Evolutionary conservation across 805 yeast species (phyloP), one percentile per base, ranked within the genome.

Genomic region (Isabelozyma rhagii): DNA sequence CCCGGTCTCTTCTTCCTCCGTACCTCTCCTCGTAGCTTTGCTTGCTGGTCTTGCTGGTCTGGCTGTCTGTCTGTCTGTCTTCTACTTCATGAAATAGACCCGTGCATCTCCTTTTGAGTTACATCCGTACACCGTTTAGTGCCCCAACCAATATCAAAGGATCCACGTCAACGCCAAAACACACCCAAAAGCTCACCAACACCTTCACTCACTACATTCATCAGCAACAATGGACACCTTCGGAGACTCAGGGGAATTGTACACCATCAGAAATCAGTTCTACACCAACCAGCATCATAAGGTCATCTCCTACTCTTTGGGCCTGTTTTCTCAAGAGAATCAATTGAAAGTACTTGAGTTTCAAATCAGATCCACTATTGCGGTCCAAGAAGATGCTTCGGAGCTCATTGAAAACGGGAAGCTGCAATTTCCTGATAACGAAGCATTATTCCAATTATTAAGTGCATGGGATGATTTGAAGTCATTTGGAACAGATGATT

Each of bases 201-300:
- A 31, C 36, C 36, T 31, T 31, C n/a, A 5, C 10, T 4, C 36
- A 8, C 8, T 13, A 47, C 25, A 5, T 21, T 21, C 25, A 39
- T 48, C 39, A n/a, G 31, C 46, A 50, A 47, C 18, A 29, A 73
- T 73, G 78, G 73, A 69, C 51, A 63, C 63, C 38, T 69, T 69
- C 48, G 60, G 71, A 43, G 77, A 72, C 54, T 69, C 77, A 6
- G 75, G 76, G 63, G 86, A 82, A 57, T 71, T 80, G 38, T 84
- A 75, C 64, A 75, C 74, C 14, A 64, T 84, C 25, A 77, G 81
- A 55, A 84, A 81, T 58, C 80, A 79, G 51, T 84, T 82, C 67
- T 84, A 78, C 64, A 79, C 86, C 10, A 82, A 84, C 45, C 83
- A 82, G 57, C 80, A 75, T 60, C 59, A 68, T 10, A 71, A 75